Evolutionary conservation across 176 grass and related monocot species (phyloP), one percentile per base, ranked within the genome.

Genomic region (Oryza rufipogon): DNA sequence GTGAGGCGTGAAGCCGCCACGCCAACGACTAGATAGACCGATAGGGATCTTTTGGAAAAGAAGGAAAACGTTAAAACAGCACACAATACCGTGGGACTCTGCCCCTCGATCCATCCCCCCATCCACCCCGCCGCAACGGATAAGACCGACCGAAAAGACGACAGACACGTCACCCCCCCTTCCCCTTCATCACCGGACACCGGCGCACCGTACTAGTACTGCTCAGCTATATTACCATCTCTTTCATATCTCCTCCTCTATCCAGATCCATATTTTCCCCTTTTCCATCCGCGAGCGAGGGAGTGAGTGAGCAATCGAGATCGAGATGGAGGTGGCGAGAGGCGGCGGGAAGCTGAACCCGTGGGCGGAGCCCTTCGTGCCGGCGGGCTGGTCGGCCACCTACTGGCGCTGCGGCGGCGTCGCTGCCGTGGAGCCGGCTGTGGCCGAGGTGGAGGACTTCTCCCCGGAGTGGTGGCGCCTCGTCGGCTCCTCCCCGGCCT

Each of bases 381-480:
- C 83, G 79, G 79, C 6, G 44, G 66, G 65, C 44, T 83, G 88
- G 54, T 81, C 39, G 39, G 39, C 39, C 39, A 41, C 51, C 7
- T 22, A 20, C 19, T 23, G 9, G 7, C n/a, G 58, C 64, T 76
- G 82, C 82, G 52, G 6, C 39, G 39, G 39, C 39, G 39, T 41
- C 7, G 39, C 30, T 32, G 30, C 39, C 0, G 19, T 30, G 39
- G 28, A 3, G 32, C 19, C 0, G 60, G 61, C 4, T 36, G 36
- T 2, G 41, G 28, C 73, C 28, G 82, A 89, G 88, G 88, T 86
- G 66, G 88, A 90, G 79, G 88, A 90, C 56, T 90, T 90, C 73
- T 90, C 83, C 23, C 83, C 88, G 7, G 88, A 86, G 58, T 90
- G 88, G 88, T 90, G 88, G 88, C 79, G 79, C 79, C 88, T 90